A percentile compares a stretch with the other conserved stretches of the same genome.
Conservation (phyloP, 2,329 filamentous ascomycete species). For the Claviceps pazoutovae region DNA sequence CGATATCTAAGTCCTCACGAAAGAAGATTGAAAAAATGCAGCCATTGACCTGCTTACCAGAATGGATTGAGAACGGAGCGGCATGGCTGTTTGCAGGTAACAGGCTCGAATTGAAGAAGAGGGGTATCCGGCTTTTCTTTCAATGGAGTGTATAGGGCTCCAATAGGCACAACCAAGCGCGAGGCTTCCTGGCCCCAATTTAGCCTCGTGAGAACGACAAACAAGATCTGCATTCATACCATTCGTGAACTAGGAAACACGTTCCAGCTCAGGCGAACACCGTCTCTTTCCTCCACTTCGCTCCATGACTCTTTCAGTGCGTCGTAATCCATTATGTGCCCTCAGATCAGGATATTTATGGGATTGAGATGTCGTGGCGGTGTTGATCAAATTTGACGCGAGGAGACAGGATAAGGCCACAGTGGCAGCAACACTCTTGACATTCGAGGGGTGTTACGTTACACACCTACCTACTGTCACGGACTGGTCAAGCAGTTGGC, state of each 20-base stretch:
- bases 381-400: too few relatives aligned
- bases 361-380: too few relatives aligned
- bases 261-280: slow-evolving; percentile 94
- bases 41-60: slow-evolving; percentile 48
- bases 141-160: slow-evolving; percentile 84
- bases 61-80: slow-evolving; percentile 93
- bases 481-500: too few relatives aligned
- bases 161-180: slow-evolving; percentile 87
- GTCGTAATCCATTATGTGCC: slow-evolving; percentile 68
- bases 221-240: slow-evolving; percentile 37
- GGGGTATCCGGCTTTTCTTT: slow-evolving; percentile 90
- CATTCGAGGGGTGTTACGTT: too few relatives aligned
- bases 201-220: slow-evolving; percentile 1
- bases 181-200: slow-evolving; percentile 60
- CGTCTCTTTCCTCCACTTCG: slow-evolving; percentile 92
- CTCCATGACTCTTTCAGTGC: slow-evolving; percentile 90
- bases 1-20: neutral
- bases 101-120: slow-evolving; percentile 85
- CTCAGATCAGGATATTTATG: neutral
- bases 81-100: slow-evolving; percentile 92
- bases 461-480: too few relatives aligned
- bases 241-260: slow-evolving; percentile 96
- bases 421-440: too few relatives aligned
- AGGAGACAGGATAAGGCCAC: too few relatives aligned
- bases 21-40: neutral